Evolutionary conservation across 441 rosid species (phyloP).

Genomic region (Adansonia rubrostipa): DNA sequence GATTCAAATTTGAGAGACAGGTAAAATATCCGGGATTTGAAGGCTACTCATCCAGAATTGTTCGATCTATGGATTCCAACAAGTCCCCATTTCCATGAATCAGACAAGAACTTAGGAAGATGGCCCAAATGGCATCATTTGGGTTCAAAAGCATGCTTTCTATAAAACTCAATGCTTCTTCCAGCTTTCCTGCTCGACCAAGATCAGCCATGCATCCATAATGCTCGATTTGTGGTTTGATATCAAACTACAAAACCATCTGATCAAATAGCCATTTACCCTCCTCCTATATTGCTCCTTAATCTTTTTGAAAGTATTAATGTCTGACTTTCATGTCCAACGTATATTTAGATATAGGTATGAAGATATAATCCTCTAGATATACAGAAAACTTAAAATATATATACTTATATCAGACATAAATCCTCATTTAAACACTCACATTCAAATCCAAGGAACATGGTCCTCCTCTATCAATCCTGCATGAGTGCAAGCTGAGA

Average conservation of each 20-base stretch:
- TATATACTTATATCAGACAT: neutral
- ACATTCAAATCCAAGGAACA: too few species aligned
- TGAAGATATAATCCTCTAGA: neutral
- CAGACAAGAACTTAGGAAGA: slow-evolving; percentile 37
- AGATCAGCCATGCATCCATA: slow-evolving; percentile 47
- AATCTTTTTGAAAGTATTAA: too few species aligned
- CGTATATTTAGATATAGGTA: neutral
- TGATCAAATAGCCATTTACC: slow-evolving; percentile 35
- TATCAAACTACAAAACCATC: slow-evolving; percentile 34
- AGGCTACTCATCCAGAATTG: slow-evolving; percentile 37
- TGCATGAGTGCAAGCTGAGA: slow-evolving; percentile 45
- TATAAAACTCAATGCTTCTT: slow-evolving; percentile 41
- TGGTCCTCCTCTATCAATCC: slow-evolving; percentile 40
- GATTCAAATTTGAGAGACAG: slow-evolving; percentile 38
- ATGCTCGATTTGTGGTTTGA: slow-evolving; percentile 42
- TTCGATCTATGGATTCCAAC: slow-evolving; percentile 25
- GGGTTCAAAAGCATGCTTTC: slow-evolving; percentile 46
- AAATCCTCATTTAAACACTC: too few species aligned
- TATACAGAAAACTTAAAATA: neutral
- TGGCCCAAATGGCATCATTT: slow-evolving; percentile 44
- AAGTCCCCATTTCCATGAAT: slow-evolving; percentile 37
- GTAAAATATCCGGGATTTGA: slow-evolving; percentile 39
- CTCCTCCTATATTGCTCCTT: too few species aligned
- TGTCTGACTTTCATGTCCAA: too few species aligned
- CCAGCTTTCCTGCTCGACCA: slow-evolving; percentile 37